phyloP scores from a whole-genome alignment of 1,139 yeast genomes.

The Lodderomyces theae region DNA sequence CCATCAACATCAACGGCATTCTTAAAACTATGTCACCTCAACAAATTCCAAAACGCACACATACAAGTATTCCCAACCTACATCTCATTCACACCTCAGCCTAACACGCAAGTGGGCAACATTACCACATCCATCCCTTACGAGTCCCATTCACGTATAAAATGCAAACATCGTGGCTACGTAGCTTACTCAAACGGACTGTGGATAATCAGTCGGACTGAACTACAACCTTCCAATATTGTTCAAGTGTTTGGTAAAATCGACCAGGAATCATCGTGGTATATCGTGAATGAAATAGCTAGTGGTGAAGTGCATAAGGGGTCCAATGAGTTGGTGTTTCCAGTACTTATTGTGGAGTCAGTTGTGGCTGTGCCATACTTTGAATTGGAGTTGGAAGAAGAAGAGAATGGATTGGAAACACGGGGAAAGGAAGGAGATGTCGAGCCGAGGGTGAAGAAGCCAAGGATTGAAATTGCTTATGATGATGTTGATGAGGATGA shows the following conservation, averaged over 20 bases:
- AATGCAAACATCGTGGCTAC: slow-evolving; percentile 27
- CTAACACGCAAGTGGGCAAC: slow-evolving; percentile 6
- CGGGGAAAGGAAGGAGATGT: slow-evolving; percentile 9
- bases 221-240: neutral
- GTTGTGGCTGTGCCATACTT: slow-evolving; percentile 52
- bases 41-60: neutral
- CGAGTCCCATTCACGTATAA: slow-evolving; percentile 57
- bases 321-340: slow-evolving; percentile 48
- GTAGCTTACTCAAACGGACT: slow-evolving; percentile 44
- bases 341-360: slow-evolving; percentile 41
- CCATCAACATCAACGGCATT: slow-evolving; percentile 53
- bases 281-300: slow-evolving; percentile 51
- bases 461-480: slow-evolving; percentile 20
- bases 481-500: slow-evolving; percentile 31
- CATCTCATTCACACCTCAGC: slow-evolving; percentile 37
- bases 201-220: slow-evolving; percentile 7
- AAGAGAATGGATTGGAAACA: slow-evolving; percentile 11
- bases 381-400: slow-evolving; percentile 25
- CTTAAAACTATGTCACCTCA: slow-evolving; percentile 22
- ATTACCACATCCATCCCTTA: slow-evolving; percentile 24
- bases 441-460: slow-evolving; percentile 14
- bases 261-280: slow-evolving; percentile 54
- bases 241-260: slow-evolving; percentile 62
- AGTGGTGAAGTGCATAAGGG: slow-evolving; percentile 28
- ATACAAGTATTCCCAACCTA: slow-evolving; percentile 6